Evolutionary conservation across 2,329 filamentous ascomycete species (phyloP).

Genomic region (Rasamsonia emersonii): DNA sequence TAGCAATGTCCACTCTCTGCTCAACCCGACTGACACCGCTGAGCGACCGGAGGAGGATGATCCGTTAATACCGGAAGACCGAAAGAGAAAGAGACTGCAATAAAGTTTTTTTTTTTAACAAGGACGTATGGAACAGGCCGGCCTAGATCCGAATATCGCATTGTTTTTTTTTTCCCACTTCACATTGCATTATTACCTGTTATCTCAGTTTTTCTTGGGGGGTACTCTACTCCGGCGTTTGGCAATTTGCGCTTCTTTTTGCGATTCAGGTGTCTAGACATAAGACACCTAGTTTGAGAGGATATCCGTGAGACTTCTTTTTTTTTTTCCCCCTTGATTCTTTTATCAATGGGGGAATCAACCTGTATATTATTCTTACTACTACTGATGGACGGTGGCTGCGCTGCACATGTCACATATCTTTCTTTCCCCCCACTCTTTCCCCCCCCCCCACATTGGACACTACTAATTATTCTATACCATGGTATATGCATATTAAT

Average conservation of each 20-base stretch:
- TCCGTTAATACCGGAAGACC: slow-evolving; percentile 44
- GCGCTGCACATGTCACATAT: not conserved
- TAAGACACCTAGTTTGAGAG: slow-evolving; percentile 1
- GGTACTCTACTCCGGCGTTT: not conserved
- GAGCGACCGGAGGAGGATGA: slow-evolving; percentile 59
- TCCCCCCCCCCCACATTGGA: too few species aligned
- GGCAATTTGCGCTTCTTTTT: too few species aligned
- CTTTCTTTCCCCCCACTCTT: slow-evolving; percentile 6
- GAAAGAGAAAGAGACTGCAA: slow-evolving; percentile 52
- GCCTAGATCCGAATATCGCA: slow-evolving; percentile 1
- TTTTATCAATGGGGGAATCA: too few species aligned
- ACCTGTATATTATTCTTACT: too few species aligned
- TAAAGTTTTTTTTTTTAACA: slow-evolving; percentile 19
- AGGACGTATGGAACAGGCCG: slow-evolving; percentile 2
- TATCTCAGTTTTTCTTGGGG: not conserved
- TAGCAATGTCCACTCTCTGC: slow-evolving; percentile 57
- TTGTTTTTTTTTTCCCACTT: slow-evolving; percentile 1
- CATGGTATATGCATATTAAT: too few species aligned
- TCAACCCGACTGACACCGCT: slow-evolving; percentile 61
- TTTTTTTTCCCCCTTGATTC: not conserved
- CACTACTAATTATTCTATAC: too few species aligned
- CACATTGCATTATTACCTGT: slow-evolving; percentile 1
- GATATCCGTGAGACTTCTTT: slow-evolving; percentile 2
- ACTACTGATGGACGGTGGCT: too few species aligned
- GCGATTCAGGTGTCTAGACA: too few species aligned